Conservation (phyloP, 2,329 filamentous ascomycete genomes). For the Neonectria punicea region DNA sequence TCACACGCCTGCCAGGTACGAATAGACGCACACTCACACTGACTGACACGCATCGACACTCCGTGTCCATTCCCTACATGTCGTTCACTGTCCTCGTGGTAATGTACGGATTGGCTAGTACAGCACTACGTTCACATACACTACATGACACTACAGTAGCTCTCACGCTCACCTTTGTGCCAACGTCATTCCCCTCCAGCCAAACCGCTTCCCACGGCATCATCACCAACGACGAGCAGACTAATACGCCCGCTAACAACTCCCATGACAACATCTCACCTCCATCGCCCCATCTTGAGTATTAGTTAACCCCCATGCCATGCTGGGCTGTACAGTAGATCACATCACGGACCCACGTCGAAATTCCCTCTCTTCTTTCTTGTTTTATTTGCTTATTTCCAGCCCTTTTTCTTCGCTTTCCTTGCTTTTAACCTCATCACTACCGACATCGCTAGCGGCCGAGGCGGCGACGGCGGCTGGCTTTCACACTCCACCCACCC, state of each 20-base stretch:
- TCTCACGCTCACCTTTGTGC: conserved; percentile 14
- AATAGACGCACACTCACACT: background rate
- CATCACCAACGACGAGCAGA: background rate
- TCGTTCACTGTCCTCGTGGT: too few species aligned
- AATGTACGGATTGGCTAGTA: background rate
- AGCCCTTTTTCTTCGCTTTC: background rate
- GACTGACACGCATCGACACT: background rate
- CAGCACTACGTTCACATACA: background rate
- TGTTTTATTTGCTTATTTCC: background rate
- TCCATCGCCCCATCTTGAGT: background rate
- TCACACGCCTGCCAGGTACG: background rate
- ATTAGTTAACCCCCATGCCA: background rate
- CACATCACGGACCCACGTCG: background rate
- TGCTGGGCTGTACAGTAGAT: background rate
- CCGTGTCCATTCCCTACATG: too few species aligned
- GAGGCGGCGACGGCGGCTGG: background rate
- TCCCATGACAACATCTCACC: conserved; percentile 7
- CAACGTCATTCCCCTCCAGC: conserved; percentile 17
- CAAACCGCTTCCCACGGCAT: background rate
- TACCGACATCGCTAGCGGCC: background rate
- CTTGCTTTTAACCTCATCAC: background rate
- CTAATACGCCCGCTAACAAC: background rate
- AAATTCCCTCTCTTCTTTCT: background rate
- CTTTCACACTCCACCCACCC: background rate
- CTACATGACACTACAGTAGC: conserved; percentile 4